Conservation (phyloP, 2,329 filamentous ascomycete genomes). For the Arthrobotrys sinensis region DNA sequence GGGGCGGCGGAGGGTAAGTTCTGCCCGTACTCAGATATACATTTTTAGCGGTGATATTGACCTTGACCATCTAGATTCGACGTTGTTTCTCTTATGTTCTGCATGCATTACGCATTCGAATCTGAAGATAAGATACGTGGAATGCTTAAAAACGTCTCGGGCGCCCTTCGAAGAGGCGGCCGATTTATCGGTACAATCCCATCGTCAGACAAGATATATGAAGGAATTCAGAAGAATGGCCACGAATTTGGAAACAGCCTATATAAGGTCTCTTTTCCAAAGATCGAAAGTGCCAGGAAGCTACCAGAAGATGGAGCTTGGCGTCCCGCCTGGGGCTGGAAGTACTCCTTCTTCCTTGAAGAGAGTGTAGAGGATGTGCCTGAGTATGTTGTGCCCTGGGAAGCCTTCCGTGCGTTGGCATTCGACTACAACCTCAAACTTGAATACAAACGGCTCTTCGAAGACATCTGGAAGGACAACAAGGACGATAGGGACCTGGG, state of each 20-base stretch:
- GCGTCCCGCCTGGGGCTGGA: slow-evolving; percentile 95
- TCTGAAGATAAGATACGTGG: slow-evolving; percentile 87
- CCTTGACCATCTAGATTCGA: slow-evolving; percentile 77
- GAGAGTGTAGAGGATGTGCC: slow-evolving; percentile 97
- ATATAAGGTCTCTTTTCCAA: slow-evolving; percentile 90
- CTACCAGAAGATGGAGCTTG: slow-evolving; percentile 91
- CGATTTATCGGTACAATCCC: slow-evolving; percentile 95
- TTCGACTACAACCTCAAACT: slow-evolving; percentile 97
- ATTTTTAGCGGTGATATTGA: slow-evolving; percentile 18
- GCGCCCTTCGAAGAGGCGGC: slow-evolving; percentile 91
- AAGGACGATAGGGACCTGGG: slow-evolving; percentile 87
- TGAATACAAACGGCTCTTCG: slow-evolving; percentile 91
- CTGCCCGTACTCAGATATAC: neutral
- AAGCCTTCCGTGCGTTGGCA: slow-evolving; percentile 93
- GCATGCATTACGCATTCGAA: slow-evolving; percentile 99
- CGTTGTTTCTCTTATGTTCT: slow-evolving; percentile 99
- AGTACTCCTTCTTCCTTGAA: slow-evolving; percentile 95
- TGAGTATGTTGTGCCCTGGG: slow-evolving; percentile 98
- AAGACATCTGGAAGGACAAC: slow-evolving; percentile 91
- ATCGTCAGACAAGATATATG: slow-evolving; percentile 92
- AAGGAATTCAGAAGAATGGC: slow-evolving; percentile 77
- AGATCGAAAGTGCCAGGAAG: slow-evolving; percentile 68
- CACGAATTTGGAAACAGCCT: slow-evolving; percentile 90
- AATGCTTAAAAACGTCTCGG: slow-evolving; percentile 94
- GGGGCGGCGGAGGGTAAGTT: slow-evolving; percentile 62